These are phyloP conservation scores for Cardamine chenopodiifolia DNA, from an alignment of 345 rosid genomes.

Conservation along the genomic window DNA sequence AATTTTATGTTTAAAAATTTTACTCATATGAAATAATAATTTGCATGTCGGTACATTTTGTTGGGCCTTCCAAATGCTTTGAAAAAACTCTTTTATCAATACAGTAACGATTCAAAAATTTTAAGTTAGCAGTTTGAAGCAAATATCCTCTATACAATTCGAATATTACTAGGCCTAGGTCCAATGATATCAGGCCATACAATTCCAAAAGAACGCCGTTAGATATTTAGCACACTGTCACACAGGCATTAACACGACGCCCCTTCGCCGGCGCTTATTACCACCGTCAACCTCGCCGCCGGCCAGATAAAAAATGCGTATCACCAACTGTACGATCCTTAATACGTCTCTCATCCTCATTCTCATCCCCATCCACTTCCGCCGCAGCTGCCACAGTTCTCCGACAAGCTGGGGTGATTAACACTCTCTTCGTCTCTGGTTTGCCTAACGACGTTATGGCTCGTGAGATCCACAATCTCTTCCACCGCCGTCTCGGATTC, in stretches of 20 bases:
- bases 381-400: constrained; percentile 27
- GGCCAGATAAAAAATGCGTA: constrained; percentile 44
- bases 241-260: constrained; percentile 10
- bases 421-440: constrained; percentile 82
- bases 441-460: constrained; percentile 88
- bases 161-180: not conserved
- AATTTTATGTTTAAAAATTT: too few species aligned
- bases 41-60: not conserved
- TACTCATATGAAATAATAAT: too few species aligned
- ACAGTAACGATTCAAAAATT: not conserved
- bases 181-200: not conserved
- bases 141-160: not conserved
- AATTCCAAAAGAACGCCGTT: not conserved
- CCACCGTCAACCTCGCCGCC: constrained; percentile 30
- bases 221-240: not conserved
- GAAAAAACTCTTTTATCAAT: not conserved
- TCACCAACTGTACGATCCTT: constrained; percentile 64
- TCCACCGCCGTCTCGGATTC: constrained; percentile 75
- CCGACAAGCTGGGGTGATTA: constrained; percentile 52
- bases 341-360: constrained; percentile 47
- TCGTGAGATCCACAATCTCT: constrained; percentile 91
- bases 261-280: constrained; percentile 31
- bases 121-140: not conserved
- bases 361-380: constrained; percentile 17
- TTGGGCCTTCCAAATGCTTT: not conserved